Evolutionary conservation across 345 rosid species (phyloP).

Genomic region (Euphorbia peplus): DNA sequence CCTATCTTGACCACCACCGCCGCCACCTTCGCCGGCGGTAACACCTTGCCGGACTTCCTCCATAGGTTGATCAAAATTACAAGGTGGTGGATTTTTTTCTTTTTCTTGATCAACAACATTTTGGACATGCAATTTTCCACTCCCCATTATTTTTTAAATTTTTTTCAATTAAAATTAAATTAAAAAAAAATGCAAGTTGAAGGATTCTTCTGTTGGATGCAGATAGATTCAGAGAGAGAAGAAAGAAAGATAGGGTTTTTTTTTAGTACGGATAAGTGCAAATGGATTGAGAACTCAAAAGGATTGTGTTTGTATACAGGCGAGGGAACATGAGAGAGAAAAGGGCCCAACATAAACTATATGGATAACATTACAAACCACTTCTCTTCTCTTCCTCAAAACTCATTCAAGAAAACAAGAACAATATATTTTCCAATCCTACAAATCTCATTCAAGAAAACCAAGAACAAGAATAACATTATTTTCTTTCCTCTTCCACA

Average conservation of each 20-base stretch:
- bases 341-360: slow-evolving; percentile 53
- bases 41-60: slow-evolving; percentile 18
- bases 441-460: not conserved
- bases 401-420: too few relatives aligned
- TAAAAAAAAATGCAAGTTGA: slow-evolving; percentile 16
- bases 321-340: slow-evolving; percentile 37
- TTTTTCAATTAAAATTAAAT: not conserved
- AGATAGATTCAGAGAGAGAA: slow-evolving; percentile 19
- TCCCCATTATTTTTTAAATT: slow-evolving; percentile 23
- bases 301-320: slow-evolving; percentile 31
- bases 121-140: slow-evolving; percentile 28
- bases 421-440: too few relatives aligned
- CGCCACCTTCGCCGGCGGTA: slow-evolving; percentile 6
- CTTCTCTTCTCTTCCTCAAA: not conserved
- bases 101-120: slow-evolving; percentile 28
- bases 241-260: slow-evolving; percentile 19
- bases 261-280: slow-evolving; percentile 45
- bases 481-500: too few relatives aligned
- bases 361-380: slow-evolving; percentile 25
- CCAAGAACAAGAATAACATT: not conserved
- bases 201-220: slow-evolving; percentile 10
- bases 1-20: slow-evolving; percentile 17
- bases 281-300: slow-evolving; percentile 5
- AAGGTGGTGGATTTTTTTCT: slow-evolving; percentile 12
- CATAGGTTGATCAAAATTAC: slow-evolving; percentile 29